phyloP scores from a whole-genome alignment of 331 rosid species.

The Phaseolus coccineus region DNA sequence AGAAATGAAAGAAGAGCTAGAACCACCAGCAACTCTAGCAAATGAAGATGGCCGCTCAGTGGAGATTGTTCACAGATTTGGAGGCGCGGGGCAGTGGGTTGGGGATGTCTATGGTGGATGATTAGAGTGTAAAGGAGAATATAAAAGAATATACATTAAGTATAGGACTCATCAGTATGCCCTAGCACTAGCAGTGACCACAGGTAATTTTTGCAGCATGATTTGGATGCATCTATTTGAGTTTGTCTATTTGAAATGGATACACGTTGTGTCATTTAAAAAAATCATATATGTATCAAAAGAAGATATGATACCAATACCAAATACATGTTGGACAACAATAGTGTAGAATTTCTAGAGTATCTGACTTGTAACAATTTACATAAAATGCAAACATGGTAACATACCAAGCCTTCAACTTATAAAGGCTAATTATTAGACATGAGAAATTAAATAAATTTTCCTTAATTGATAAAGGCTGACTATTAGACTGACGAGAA shows the following conservation, averaged over 20 bases:
- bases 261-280: background rate
- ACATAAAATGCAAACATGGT: background rate
- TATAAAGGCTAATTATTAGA: background rate
- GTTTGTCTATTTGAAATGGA: background rate
- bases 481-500: conserved; percentile 4
- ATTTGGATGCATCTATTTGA: background rate
- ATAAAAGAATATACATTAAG: background rate
- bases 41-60: background rate
- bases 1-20: background rate
- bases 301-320: background rate
- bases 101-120: background rate
- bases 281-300: background rate
- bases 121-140: background rate
- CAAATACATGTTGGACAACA: background rate
- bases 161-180: background rate
- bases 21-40: background rate
- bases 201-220: background rate
- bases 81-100: background rate
- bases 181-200: background rate
- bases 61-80: background rate
- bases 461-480: conserved; percentile 15
- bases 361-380: background rate
- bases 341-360: background rate
- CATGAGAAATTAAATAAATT: conserved; percentile 20
- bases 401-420: conserved; percentile 8